A percentile compares a stretch with the other conserved stretches of the same genome.
phyloP scores from a whole-genome alignment of 2,329 filamentous ascomycete species.

The Pseudocercospora ulei region DNA sequence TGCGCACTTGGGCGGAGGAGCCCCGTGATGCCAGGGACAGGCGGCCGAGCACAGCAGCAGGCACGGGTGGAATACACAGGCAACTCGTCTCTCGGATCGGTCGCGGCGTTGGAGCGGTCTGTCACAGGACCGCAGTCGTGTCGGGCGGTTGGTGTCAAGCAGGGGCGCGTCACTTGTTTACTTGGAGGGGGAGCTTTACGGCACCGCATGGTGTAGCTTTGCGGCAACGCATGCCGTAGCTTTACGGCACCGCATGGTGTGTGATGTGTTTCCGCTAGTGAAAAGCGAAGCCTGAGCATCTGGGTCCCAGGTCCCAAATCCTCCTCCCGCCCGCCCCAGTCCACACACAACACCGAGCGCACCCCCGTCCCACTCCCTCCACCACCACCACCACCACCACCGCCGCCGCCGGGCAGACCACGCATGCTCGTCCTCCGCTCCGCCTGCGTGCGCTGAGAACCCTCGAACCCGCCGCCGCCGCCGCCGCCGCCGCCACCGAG shows the following conservation, averaged over 20 bases:
- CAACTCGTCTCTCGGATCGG: too few species aligned
- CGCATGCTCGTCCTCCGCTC: conserved; percentile 19
- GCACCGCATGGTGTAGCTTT: too few species aligned
- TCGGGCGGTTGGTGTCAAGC: too few species aligned
- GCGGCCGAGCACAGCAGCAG: not conserved
- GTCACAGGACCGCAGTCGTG: too few species aligned
- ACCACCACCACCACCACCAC: conserved; percentile 7
- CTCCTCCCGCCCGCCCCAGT: conserved; percentile 5
- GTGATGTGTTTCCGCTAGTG: too few species aligned
- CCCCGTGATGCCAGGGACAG: conserved; percentile 8
- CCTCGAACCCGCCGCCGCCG: conserved; percentile 11
- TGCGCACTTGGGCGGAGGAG: conserved; percentile 4
- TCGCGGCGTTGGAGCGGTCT: too few species aligned
- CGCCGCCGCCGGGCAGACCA: conserved; percentile 5
- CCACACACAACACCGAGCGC: conserved; percentile 2
- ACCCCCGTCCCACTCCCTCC: not conserved
- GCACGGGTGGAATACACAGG: not conserved
- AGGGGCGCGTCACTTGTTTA: too few species aligned
- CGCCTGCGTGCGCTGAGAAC: conserved; percentile 8
- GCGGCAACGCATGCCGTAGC: too few species aligned
- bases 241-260: too few species aligned
- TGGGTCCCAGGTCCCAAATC: too few species aligned
- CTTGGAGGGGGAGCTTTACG: too few species aligned
- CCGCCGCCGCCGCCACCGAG: conserved; percentile 11
- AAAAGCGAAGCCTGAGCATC: too few species aligned